phyloP scores from a whole-genome alignment of 73 alveolate species.

The Halteria grandinella region DNA sequence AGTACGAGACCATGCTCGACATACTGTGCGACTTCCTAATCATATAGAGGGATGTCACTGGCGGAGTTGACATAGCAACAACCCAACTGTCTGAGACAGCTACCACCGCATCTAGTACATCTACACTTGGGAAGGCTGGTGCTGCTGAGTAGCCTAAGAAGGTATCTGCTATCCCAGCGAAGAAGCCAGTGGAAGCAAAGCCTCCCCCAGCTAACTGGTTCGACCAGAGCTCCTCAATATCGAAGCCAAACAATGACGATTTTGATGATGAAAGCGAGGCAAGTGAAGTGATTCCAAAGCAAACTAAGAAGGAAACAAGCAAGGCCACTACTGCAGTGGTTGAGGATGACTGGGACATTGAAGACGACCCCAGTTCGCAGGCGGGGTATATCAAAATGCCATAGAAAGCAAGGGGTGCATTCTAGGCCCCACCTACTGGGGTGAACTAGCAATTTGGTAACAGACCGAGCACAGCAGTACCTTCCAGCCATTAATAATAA shows the following conservation, averaged over 20 bases:
- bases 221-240: slow-evolving; percentile 4
- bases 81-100: no score
- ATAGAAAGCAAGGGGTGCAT: background rate
- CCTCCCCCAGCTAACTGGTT: background rate
- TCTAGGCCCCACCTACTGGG: slow-evolving; percentile 11
- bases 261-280: background rate
- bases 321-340: background rate
- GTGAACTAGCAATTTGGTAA: background rate
- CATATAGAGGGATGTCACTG: background rate
- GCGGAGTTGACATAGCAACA: background rate
- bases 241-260: background rate
- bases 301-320: background rate
- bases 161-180: slow-evolving; percentile 12
- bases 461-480: no score
- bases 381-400: slow-evolving; percentile 5
- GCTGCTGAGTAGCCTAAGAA: background rate
- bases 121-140: no score
- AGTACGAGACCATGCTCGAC: background rate
- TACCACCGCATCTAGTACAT: no score
- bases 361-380: slow-evolving; percentile 14
- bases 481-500: no score
- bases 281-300: no score
- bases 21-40: background rate
- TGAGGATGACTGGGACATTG: slow-evolving; percentile 46
- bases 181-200: slow-evolving; percentile 5